These are phyloP conservation scores for Eimeria praecox DNA, from an alignment of 169 alveolate genomes.

Conservation along the genomic window DNA sequence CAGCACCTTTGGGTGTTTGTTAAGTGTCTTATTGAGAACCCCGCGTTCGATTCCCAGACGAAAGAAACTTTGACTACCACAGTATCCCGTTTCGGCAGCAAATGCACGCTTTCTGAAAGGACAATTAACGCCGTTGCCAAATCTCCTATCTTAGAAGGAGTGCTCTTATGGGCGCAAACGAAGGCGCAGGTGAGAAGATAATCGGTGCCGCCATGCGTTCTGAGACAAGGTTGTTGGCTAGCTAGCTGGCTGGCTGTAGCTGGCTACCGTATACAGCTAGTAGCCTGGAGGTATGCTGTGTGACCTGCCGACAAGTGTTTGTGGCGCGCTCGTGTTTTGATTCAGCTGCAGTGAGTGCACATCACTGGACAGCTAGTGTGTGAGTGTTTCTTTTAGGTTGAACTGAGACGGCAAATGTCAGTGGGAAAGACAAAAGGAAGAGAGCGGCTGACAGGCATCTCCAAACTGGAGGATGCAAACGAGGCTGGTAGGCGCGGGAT, in stretches of 20 bases:
- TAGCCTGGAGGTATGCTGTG: not conserved
- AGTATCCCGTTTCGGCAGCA: conserved; percentile 94
- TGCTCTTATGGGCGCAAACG: conserved; percentile 85
- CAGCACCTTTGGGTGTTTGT: conserved; percentile 98
- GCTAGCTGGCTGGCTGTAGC: not conserved
- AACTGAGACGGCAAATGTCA: conserved; percentile 82
- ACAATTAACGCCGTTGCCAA: conserved; percentile 92
- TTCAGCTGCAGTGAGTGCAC: not conserved
- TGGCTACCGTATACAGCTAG: not conserved
- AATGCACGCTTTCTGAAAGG: conserved; percentile 93
- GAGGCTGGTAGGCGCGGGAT: conserved; percentile 89
- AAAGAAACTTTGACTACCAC: conserved; percentile 91
- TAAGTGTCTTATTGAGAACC: conserved; percentile 98
- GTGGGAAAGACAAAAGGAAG: conserved; percentile 79
- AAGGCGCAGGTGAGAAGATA: conserved; percentile 77
- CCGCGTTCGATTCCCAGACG: conserved; percentile 99
- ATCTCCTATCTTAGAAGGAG: conserved; percentile 93
- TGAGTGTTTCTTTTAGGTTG: conserved; percentile 69
- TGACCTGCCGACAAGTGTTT: not conserved
- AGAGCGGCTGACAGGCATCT: conserved; percentile 95
- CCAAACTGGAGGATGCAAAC: conserved; percentile 99
- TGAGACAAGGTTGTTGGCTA: not conserved
- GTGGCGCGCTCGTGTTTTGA: not conserved
- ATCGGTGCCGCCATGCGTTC: not conserved
- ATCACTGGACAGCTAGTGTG: not conserved